Evolutionary conservation across 2,329 filamentous ascomycete genomes (phyloP).

Genomic region (Fulvia fulva): DNA sequence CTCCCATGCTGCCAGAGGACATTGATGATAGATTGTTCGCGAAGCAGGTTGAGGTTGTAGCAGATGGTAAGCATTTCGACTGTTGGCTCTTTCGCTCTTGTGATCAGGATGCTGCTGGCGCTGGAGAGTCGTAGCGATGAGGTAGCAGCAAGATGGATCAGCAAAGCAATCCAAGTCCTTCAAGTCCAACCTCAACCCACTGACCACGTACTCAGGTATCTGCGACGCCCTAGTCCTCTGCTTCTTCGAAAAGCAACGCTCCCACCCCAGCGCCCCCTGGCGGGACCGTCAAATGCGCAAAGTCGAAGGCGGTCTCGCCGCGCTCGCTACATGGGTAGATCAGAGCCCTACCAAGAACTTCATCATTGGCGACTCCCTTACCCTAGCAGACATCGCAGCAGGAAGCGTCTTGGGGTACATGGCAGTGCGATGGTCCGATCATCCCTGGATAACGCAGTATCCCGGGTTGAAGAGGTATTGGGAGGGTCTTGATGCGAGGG

Average conservation of each 20-base stretch:
- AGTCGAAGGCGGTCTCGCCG: constrained; percentile 34
- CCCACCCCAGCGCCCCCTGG: constrained; percentile 33
- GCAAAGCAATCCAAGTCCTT: no score
- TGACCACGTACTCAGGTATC: no score
- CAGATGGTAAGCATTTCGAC: constrained; percentile 33
- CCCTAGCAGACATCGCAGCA: constrained; percentile 36
- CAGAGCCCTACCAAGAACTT: constrained; percentile 24
- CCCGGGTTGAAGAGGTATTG: constrained; percentile 43
- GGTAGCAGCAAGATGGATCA: no score
- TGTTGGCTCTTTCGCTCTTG: no score
- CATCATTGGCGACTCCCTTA: constrained; percentile 32
- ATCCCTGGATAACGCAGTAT: constrained; percentile 34
- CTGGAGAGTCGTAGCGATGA: no score
- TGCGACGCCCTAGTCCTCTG: constrained; percentile 38
- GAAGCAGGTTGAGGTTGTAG: constrained; percentile 35
- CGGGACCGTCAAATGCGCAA: constrained; percentile 35
- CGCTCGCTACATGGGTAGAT: constrained; percentile 31
- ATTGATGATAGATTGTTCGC: constrained; percentile 30
- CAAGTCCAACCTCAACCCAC: no score
- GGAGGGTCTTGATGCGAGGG: constrained; percentile 42
- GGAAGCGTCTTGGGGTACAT: constrained; percentile 35
- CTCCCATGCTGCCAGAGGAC: constrained; percentile 27
- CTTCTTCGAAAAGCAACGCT: constrained; percentile 35
- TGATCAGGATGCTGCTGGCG: no score
- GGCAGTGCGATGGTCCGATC: constrained; percentile 31